These are phyloP conservation scores for Triadica sebifera DNA, from an alignment of 345 rosid genomes.

Conservation along the genomic window DNA sequence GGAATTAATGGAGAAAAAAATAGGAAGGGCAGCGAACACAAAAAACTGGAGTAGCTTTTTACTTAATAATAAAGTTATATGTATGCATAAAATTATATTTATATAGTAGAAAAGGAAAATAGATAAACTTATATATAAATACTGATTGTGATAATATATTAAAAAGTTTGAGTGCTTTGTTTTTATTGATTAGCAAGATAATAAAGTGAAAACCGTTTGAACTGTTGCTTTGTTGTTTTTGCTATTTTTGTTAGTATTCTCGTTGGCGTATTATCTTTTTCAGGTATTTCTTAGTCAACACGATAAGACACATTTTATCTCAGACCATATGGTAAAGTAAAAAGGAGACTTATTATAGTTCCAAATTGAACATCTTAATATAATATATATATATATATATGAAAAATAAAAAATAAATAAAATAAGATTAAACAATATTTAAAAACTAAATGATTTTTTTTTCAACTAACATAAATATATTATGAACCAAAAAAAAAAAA, in stretches of 20 bases:
- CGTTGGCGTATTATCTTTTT: conserved; percentile 15
- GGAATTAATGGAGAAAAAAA: no score
- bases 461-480: no score
- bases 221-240: conserved; percentile 25
- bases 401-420: no score
- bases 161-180: neutral
- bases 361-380: no score
- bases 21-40: conserved; percentile 20
- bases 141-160: conserved; percentile 11
- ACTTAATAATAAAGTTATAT: neutral
- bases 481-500: no score
- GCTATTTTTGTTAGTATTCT: conserved; percentile 6
- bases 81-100: neutral
- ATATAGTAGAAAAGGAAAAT: neutral
- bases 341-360: no score
- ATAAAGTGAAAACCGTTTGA: neutral
- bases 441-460: no score
- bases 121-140: no score
- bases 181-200: neutral
- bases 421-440: no score
- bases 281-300: conserved; percentile 11
- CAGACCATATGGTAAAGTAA: no score
- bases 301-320: conserved; percentile 32
- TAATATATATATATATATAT: no score
- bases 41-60: conserved; percentile 13